These are phyloP conservation scores for Nigrospora osmanthi DNA, from an alignment of 2,329 filamentous ascomycete genomes.

Conservation along the genomic window DNA sequence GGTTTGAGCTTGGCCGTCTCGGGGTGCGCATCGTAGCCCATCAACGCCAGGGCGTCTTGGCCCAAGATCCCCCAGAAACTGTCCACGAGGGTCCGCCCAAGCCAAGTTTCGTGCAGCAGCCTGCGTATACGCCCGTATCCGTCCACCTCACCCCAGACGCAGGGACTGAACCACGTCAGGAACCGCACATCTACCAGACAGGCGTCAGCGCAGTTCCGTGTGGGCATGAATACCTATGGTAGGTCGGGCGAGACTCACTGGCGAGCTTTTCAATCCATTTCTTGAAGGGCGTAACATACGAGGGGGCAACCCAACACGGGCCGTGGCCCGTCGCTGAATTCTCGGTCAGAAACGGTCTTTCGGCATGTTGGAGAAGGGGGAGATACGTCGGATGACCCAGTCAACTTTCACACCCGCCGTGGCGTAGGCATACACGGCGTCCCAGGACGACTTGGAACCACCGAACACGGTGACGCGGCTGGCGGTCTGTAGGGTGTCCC, in stretches of 20 bases:
- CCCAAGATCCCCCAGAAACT: conserved; percentile 51
- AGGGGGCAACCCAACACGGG: conserved; percentile 43
- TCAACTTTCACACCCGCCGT: conserved; percentile 44
- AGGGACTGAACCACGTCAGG: conserved; percentile 68
- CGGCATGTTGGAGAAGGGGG: neutral
- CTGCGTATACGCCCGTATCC: conserved; percentile 46
- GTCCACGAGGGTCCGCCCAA: conserved; percentile 48
- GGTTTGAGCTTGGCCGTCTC: conserved; percentile 46
- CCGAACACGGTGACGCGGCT: conserved; percentile 46
- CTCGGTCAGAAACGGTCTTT: neutral
- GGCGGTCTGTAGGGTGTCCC: conserved; percentile 25
- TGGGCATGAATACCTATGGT: too few species aligned
- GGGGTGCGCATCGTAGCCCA: conserved; percentile 45
- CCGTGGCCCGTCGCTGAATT: conserved; percentile 39
- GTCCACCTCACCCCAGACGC: conserved; percentile 60
- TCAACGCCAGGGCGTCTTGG: conserved; percentile 44
- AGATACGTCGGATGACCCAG: conserved; percentile 42
- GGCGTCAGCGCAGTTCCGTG: neutral
- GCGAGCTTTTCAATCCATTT: conserved; percentile 40
- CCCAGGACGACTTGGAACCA: conserved; percentile 54
- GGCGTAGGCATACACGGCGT: conserved; percentile 52
- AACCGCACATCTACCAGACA: conserved; percentile 45
- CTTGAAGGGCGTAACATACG: conserved; percentile 41
- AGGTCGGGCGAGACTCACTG: conserved; percentile 21
- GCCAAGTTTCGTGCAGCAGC: conserved; percentile 48